Evolutionary conservation across 805 yeast species (phyloP).

Genomic region (Pichia paraexigua): DNA sequence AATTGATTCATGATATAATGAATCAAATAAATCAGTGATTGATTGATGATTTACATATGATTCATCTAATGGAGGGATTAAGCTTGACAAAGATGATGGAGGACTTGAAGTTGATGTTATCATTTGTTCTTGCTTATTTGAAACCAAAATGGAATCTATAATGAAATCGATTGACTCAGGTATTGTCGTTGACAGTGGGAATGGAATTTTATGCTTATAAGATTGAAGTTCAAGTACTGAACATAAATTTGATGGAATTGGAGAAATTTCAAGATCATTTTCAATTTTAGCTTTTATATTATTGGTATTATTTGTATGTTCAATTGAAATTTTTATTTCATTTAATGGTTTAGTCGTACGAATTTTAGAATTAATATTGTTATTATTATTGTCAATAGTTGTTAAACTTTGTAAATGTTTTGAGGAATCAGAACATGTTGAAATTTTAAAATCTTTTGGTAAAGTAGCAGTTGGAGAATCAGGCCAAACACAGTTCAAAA

Average conservation of each 20-base stretch:
- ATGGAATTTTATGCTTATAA: constrained; percentile 17
- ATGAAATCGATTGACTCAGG: constrained; percentile 12
- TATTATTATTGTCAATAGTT: not conserved
- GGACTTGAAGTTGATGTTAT: not conserved
- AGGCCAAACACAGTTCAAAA: constrained; percentile 30
- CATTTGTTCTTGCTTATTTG: not conserved
- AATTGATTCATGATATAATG: constrained; percentile 12
- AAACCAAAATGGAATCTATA: constrained; percentile 2
- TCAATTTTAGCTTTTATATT: not conserved
- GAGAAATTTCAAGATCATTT: constrained; percentile 11
- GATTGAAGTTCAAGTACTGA: constrained; percentile 20
- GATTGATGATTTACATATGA: constrained; percentile 7
- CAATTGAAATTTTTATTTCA: not conserved
- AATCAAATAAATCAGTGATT: constrained; percentile 21
- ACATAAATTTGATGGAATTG: constrained; percentile 23
- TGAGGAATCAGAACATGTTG: constrained; percentile 10
- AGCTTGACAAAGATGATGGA: not conserved
- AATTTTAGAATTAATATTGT: not conserved
- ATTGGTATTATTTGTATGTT: not conserved
- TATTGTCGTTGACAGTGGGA: constrained; percentile 3
- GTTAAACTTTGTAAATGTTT: constrained; percentile 1
- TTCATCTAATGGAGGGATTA: not conserved
- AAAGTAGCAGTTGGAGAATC: constrained; percentile 16
- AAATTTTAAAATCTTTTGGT: constrained; percentile 22
- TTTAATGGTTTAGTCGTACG: not conserved